Conservation (phyloP, 2,329 filamentous ascomycete genomes). For the Trichoderma pleuroti region DNA sequence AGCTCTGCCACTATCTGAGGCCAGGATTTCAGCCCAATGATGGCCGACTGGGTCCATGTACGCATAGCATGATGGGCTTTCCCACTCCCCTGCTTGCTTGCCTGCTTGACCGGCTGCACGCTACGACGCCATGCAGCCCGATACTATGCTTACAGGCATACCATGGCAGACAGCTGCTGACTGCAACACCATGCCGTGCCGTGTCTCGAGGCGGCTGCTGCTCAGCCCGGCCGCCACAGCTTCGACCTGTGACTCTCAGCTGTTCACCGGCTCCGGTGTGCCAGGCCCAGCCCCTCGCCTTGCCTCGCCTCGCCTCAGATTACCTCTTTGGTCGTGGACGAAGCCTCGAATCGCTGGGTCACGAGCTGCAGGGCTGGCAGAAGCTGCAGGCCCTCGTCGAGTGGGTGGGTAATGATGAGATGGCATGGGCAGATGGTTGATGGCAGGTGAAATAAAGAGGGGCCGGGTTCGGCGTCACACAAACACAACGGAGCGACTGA, state of each 20-base stretch:
- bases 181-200: background rate
- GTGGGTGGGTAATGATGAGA: background rate
- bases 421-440: slow-evolving; percentile 1
- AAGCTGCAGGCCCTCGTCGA: background rate
- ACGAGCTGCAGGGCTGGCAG: background rate
- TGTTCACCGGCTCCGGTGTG: background rate
- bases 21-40: slow-evolving; percentile 15
- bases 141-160: background rate
- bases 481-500: background rate
- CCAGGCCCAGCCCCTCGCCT: background rate
- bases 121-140: background rate
- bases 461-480: slow-evolving; percentile 15
- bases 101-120: background rate
- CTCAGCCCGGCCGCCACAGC: background rate
- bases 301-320: background rate
- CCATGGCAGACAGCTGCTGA: background rate
- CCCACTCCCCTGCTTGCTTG: background rate
- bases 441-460: slow-evolving; percentile 3
- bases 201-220: background rate
- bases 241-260: background rate
- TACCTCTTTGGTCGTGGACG: background rate
- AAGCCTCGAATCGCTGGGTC: background rate
- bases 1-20: background rate
- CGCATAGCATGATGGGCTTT: background rate
- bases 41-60: background rate